Conservation (phyloP, 2,329 filamentous ascomycete genomes). For the Nothophoma quercina region DNA sequence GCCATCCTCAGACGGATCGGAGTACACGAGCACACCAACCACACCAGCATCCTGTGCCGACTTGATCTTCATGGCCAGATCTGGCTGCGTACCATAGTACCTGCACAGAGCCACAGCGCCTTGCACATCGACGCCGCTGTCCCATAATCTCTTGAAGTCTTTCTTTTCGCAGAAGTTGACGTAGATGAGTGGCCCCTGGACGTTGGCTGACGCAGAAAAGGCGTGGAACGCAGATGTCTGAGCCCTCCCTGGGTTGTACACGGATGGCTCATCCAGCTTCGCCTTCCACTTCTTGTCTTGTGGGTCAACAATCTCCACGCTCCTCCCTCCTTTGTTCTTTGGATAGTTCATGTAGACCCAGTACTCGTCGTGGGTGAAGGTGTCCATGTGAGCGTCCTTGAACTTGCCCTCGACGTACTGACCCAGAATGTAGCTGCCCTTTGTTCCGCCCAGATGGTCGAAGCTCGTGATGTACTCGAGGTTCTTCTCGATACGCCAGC, state of each 20-base stretch:
- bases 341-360: constrained; percentile 95
- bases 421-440: constrained; percentile 87
- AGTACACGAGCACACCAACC: constrained; percentile 89
- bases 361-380: constrained; percentile 76
- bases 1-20: constrained; percentile 85
- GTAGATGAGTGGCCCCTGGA: constrained; percentile 86
- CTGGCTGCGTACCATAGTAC: constrained; percentile 76
- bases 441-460: constrained; percentile 91
- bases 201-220: constrained; percentile 84
- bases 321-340: constrained; percentile 74
- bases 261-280: constrained; percentile 80
- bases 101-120: constrained; percentile 86
- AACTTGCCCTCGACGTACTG: constrained; percentile 86
- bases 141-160: constrained; percentile 77
- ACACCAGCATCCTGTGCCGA: constrained; percentile 88
- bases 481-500: constrained; percentile 68
- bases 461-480: constrained; percentile 80
- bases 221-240: constrained; percentile 87
- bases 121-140: constrained; percentile 74
- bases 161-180: constrained; percentile 88
- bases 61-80: constrained; percentile 84
- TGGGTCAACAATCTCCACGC: constrained; percentile 79
- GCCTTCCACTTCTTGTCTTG: constrained; percentile 78
- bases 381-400: constrained; percentile 73
- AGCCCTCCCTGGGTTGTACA: constrained; percentile 63